Evolutionary conservation across 2,329 filamentous ascomycete species (phyloP).

Genomic region (Pseudogymnoascus sp.): DNA sequence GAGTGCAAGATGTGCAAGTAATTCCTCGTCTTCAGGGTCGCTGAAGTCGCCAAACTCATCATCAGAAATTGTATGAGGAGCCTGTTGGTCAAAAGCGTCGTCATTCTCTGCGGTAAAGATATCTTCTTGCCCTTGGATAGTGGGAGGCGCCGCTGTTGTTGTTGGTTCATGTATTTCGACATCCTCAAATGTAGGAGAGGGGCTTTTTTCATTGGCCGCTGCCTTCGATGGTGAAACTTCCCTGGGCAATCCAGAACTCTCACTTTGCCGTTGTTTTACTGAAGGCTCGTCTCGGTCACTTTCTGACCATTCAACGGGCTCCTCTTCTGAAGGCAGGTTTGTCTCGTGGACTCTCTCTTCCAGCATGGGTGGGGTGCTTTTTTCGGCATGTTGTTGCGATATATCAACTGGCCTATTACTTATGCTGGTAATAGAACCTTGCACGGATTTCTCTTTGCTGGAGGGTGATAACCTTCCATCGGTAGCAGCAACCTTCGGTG

Average conservation of each 20-base stretch:
- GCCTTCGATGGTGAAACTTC: neutral
- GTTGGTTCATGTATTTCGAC: conserved; percentile 17
- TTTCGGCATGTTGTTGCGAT: neutral
- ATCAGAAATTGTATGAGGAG: conserved; percentile 15
- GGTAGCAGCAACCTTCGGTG: conserved; percentile 24
- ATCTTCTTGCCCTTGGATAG: neutral
- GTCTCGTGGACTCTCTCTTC: neutral
- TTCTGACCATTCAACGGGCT: conserved; percentile 46
- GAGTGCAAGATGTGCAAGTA: conserved; percentile 76
- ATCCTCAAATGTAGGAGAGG: conserved; percentile 25
- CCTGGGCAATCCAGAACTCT: neutral
- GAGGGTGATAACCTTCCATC: conserved; percentile 13
- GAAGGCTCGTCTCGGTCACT: conserved; percentile 35
- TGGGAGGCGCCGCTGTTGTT: neutral
- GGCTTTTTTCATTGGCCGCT: conserved; percentile 13
- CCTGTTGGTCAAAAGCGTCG: conserved; percentile 22
- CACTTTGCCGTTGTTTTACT: neutral
- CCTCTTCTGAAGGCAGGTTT: conserved; percentile 15
- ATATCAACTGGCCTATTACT: neutral
- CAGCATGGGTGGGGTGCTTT: neutral
- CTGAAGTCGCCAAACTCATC: conserved; percentile 59
- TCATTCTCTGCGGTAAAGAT: conserved; percentile 14
- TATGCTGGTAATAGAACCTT: neutral
- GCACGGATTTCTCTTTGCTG: neutral
- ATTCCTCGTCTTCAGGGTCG: conserved; percentile 86